Evolutionary conservation across 495 filamentous ascomycete species (phyloP).

Genomic region (Neurospora sp.): DNA sequence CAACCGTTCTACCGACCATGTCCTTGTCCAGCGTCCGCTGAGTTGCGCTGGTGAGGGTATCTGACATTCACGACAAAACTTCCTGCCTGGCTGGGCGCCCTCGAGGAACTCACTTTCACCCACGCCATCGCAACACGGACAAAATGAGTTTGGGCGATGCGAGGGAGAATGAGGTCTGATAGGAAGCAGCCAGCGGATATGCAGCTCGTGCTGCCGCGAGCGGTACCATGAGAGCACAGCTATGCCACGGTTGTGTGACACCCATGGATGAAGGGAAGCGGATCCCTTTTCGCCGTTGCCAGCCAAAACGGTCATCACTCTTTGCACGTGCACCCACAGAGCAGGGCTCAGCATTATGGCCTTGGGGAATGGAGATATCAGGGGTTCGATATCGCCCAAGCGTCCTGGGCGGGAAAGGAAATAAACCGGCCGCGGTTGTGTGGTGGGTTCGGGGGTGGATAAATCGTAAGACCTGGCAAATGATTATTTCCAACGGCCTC

Average conservation of each 20-base stretch:
- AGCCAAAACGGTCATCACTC: neutral
- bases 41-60: neutral
- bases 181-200: neutral
- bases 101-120: neutral
- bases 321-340: neutral
- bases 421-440: neutral
- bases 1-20: neutral
- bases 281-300: neutral
- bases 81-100: neutral
- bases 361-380: neutral
- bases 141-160: neutral
- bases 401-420: neutral
- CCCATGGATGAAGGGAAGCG: neutral
- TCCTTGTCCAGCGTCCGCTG: neutral
- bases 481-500: neutral
- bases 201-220: neutral
- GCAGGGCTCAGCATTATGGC: neutral
- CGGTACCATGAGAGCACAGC: neutral
- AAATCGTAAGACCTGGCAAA: neutral
- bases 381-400: neutral
- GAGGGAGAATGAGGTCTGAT: neutral
- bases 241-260: neutral
- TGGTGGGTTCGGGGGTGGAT: neutral
- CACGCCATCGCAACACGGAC: neutral
- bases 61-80: neutral